Evolutionary conservation across 306 rosid genomes (phyloP), one percentile per base, ranked within the genome.

Genomic region (Fragaria ananassa): DNA sequence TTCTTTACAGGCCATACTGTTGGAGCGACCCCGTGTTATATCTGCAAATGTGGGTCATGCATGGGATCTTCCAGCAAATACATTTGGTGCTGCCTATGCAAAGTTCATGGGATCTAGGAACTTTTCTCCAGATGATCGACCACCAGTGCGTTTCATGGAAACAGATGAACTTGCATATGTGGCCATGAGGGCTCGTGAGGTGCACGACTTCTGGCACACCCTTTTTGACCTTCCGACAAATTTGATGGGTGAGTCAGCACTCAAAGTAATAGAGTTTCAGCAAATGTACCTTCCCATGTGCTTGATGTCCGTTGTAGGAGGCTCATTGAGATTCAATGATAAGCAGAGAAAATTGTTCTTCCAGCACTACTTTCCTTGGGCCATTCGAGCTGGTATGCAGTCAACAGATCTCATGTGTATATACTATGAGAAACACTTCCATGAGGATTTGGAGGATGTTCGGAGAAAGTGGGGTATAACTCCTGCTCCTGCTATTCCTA

Each of bases 181-280:
- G 15, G 89, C 93, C 74, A 91, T 85, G 91, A 87, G 97, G 77
- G 97, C 97, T 81, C 96, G 97, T 6, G 97, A 93, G 86, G 96
- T 93, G 77, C 98, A 93, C 62, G 97, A 93, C 85, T 91, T 93
- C 81, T 93, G 98, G 97, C 98, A 93, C 83, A 88, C 96, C 78
- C 92, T 91, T 64, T 93, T 93, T 62, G 87, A 71, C 81, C 97
- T 93, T 79, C 97, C 92, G 12, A 93, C 98, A 27, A 93, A 91
- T 86, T 84, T 93, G 87, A 91, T 93, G 66, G 98, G 98, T 46
- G 98, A 93, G 77, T 89, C 97, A 1, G 92, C 98, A 10, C 86
- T 93, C 70, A 93, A 93, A 80, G 96, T 91, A 37, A 93, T 93
- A 0, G 98, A 93, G 86, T 91, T 93, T 81, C 84, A 88, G 83